Evolutionary conservation across 768 basidiomycete genomes (phyloP), one percentile per base, ranked within the genome.

Genomic region (Leccinellum luteum): DNA sequence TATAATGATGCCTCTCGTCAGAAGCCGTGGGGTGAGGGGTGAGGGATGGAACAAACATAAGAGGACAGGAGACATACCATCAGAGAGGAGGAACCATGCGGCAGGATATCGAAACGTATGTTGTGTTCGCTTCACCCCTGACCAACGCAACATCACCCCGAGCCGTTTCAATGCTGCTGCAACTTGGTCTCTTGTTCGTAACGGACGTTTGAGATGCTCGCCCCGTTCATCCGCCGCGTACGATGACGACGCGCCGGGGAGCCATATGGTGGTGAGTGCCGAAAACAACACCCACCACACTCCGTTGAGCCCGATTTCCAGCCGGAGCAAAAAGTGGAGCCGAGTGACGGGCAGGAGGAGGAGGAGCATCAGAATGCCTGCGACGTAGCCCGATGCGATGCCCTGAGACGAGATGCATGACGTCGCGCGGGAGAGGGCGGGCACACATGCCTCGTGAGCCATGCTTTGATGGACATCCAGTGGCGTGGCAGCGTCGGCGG

Each of bases 71-170:
- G 38, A 72, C 82, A 44, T 52, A 91, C 93, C 92, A 65, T 98
- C 95, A 1, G 90, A 92, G 23, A 98, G 82, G 12, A 98, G 79
- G 70, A 97, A 95, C 94, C 95, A 98, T 0, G 96, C 93, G 6
- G 86, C 82, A 43, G 98, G 85, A 64, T 92, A 98, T 62, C 81
- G 81, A 78, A 95, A 98, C 1, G 94, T 94, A 66, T 93, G 87
- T 28, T 81, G 80, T 15, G 98, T 76, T 52, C 81, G 81, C 69
- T 81, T 81, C 41, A 95, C 84, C 67, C 96, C 87, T 8, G 73
- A 75, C 79, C 84, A 86, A 1, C 77, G 78, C 21, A 98, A 76
- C 89, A 94, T 94, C 31, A 74, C 76, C 0, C 83, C 86, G 0
- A 98, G 78, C 23, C 87, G 75, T 53, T 76, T 79, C 95, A 95